Percentiles rank a stretch among this genome's conserved stretches.
These are phyloP conservation scores for Neurospora sp. DNA, from an alignment of 495 filamentous ascomycete genomes.

Conservation along the genomic window DNA sequence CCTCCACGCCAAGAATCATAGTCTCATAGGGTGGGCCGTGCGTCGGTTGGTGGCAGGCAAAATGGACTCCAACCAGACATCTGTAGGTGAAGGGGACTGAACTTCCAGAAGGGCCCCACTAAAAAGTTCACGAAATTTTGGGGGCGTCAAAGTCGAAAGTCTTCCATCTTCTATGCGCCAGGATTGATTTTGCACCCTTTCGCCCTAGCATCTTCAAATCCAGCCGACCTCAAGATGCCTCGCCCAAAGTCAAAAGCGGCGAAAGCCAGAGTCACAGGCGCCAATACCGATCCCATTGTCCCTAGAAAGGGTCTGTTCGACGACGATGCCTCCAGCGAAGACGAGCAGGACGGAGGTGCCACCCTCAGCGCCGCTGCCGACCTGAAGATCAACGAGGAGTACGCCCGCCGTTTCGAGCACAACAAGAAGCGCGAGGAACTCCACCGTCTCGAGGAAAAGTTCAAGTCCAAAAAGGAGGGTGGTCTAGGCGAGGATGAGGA, in stretches of 20 bases:
- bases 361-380: slow-evolving; percentile 39
- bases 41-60: neutral
- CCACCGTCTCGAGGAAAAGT: slow-evolving; percentile 81
- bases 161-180: neutral
- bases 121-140: slow-evolving; percentile 11
- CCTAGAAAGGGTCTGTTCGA: slow-evolving; percentile 21
- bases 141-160: neutral
- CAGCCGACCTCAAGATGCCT: slow-evolving; percentile 6
- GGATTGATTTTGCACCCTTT: neutral
- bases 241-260: slow-evolving; percentile 6
- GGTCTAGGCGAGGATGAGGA: slow-evolving; percentile 19
- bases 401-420: slow-evolving; percentile 80
- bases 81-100: neutral
- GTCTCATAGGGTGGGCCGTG: neutral
- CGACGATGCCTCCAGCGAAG: slow-evolving; percentile 31
- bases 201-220: neutral
- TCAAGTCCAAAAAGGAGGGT: slow-evolving; percentile 44
- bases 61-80: neutral
- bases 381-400: slow-evolving; percentile 85
- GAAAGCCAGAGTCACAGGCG: neutral
- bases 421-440: slow-evolving; percentile 94
- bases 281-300: neutral
- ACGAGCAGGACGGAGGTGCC: slow-evolving; percentile 46
- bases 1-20: neutral
- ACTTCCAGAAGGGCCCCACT: slow-evolving; percentile 7